Evolutionary conservation across 2,329 filamentous ascomycete species (phyloP).

Genomic region (Phialophora tarda): DNA sequence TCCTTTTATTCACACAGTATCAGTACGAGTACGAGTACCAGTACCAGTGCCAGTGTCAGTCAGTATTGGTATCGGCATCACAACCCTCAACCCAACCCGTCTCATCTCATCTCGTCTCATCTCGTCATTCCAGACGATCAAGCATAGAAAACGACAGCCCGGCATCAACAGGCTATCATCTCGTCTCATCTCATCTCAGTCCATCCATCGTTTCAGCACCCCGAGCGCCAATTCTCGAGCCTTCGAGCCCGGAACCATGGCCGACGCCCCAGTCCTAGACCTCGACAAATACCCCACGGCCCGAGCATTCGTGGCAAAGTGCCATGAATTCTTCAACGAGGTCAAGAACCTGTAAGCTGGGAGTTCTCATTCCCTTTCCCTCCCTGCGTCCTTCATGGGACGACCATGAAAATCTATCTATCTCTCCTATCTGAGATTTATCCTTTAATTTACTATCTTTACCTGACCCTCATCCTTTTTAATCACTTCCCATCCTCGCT

Average conservation of each 20-base stretch:
- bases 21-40: too few species aligned
- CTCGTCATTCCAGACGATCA: not conserved
- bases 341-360: conserved; percentile 42
- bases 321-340: conserved; percentile 41
- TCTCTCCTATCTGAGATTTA: too few species aligned
- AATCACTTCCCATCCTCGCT: too few species aligned
- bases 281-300: conserved; percentile 33
- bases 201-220: not conserved
- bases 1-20: not conserved
- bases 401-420: not conserved
- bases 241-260: conserved; percentile 17
- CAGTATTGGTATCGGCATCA: not conserved
- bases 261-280: conserved; percentile 28
- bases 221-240: not conserved
- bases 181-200: not conserved
- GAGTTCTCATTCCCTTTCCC: not conserved
- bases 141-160: not conserved
- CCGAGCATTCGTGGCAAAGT: conserved; percentile 26
- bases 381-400: too few species aligned
- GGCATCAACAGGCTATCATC: not conserved
- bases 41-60: too few species aligned
- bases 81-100: not conserved
- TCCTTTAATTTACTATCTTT: too few species aligned
- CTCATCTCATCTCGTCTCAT: not conserved
- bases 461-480: not conserved